These are phyloP conservation scores for Candida dajiaensis DNA, from an alignment of 805 yeast genomes.

Conservation along the genomic window DNA sequence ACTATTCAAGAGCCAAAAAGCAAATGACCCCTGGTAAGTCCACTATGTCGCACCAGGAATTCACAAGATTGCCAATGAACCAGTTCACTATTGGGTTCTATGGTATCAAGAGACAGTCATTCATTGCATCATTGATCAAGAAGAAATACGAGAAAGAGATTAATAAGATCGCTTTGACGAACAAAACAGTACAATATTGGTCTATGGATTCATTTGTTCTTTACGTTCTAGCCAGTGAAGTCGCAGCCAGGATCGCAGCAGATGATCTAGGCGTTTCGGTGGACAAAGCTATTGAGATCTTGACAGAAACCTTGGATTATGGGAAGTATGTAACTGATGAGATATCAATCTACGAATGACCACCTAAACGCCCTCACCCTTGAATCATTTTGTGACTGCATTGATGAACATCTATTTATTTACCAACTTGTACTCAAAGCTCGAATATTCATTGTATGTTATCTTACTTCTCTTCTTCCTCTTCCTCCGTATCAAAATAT, in stretches of 20 bases:
- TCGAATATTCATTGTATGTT: not conserved
- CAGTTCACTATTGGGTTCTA: slow-evolving; percentile 52
- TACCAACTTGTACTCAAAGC: not conserved
- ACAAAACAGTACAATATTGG: slow-evolving; percentile 55
- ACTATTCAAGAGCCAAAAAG: slow-evolving; percentile 43
- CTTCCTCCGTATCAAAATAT: slow-evolving; percentile 45
- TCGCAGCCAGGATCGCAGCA: slow-evolving; percentile 44
- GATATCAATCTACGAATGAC: slow-evolving; percentile 5
- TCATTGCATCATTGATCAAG: slow-evolving; percentile 40
- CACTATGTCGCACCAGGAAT: slow-evolving; percentile 34
- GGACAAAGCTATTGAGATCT: slow-evolving; percentile 39
- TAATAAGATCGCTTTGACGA: slow-evolving; percentile 20
- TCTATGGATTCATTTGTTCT: slow-evolving; percentile 47
- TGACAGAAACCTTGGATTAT: slow-evolving; percentile 42
- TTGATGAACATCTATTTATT: not conserved
- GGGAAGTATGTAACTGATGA: slow-evolving; percentile 31
- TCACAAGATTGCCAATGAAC: slow-evolving; percentile 39
- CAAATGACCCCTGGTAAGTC: slow-evolving; percentile 33
- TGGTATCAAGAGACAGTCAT: slow-evolving; percentile 52
- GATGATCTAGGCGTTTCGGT: slow-evolving; percentile 37
- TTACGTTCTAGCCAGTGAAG: slow-evolving; percentile 59
- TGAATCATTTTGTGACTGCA: not conserved
- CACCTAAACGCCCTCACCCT: not conserved
- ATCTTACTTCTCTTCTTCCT: slow-evolving; percentile 6
- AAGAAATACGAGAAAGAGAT: slow-evolving; percentile 28